A percentile compares a stretch with the other conserved stretches of the same genome.
These are phyloP conservation scores for Candida koratica DNA, from an alignment of 805 yeast species.

Conservation along the genomic window DNA sequence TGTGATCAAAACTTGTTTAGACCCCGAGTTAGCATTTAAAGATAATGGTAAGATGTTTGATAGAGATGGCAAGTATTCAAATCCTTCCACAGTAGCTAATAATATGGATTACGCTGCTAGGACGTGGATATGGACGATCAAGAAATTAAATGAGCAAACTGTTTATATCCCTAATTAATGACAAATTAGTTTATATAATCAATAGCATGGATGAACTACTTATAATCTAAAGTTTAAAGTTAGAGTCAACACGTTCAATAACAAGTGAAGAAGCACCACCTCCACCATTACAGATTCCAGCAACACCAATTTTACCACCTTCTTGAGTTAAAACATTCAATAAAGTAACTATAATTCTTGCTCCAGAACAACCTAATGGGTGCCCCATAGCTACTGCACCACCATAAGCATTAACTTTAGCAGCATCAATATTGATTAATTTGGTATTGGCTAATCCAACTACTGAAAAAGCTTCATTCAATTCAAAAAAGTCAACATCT, in stretches of 20 bases:
- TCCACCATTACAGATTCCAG: constrained; percentile 98
- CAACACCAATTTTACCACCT: constrained; percentile 77
- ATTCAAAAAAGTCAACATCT: constrained; percentile 86
- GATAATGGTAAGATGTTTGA: constrained; percentile 71
- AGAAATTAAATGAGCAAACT: constrained; percentile 13
- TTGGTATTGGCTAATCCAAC: constrained; percentile 90
- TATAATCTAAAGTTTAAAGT: constrained; percentile 34
- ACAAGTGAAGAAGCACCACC: constrained; percentile 97
- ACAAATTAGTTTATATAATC: no score
- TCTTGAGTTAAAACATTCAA: constrained; percentile 79
- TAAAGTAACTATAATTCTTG: constrained; percentile 84
- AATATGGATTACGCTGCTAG: constrained; percentile 57
- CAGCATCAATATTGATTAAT: constrained; percentile 55
- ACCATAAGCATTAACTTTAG: constrained; percentile 83
- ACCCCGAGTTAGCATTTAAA: constrained; percentile 42
- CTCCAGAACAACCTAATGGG: constrained; percentile 96
- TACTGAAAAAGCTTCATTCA: constrained; percentile 96
- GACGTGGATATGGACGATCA: constrained; percentile 69
- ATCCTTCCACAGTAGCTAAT: constrained; percentile 57
- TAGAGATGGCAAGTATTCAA: constrained; percentile 48
- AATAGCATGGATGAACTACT: neutral
- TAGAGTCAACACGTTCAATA: constrained; percentile 57
- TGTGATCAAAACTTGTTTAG: constrained; percentile 58
- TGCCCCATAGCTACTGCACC: constrained; percentile 97
- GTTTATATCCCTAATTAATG: constrained; percentile 23